Evolutionary conservation across 148 eudicot species (phyloP).

Genomic region (Chenopodium berlandieri): DNA sequence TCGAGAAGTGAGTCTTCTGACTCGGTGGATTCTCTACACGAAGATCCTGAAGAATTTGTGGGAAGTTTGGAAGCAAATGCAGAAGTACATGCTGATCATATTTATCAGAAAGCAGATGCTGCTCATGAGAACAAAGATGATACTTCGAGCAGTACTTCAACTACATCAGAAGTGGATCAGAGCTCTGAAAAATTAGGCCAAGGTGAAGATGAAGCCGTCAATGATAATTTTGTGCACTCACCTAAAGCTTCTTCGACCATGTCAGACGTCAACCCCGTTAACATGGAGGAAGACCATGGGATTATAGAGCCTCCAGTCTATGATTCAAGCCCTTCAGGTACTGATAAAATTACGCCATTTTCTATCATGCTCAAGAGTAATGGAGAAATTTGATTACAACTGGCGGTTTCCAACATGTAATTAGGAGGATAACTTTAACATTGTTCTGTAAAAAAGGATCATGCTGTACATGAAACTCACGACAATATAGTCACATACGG

Average conservation of each 20-base stretch:
- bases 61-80: not conserved
- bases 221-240: slow-evolving; percentile 33
- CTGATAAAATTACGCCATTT: slow-evolving; percentile 34
- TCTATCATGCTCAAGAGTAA: slow-evolving; percentile 22
- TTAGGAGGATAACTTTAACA: not conserved
- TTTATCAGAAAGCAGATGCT: slow-evolving; percentile 3
- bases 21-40: slow-evolving; percentile 25
- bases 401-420: not conserved
- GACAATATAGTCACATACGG: not conserved
- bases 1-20: slow-evolving; percentile 60
- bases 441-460: not conserved
- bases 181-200: slow-evolving; percentile 21
- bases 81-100: not conserved
- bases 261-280: slow-evolving; percentile 20
- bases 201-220: slow-evolving; percentile 19
- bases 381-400: slow-evolving; percentile 2
- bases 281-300: slow-evolving; percentile 28
- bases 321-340: slow-evolving; percentile 64
- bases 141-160: slow-evolving; percentile 23
- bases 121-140: slow-evolving; percentile 26
- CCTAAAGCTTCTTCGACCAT: slow-evolving; percentile 30
- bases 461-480: not conserved
- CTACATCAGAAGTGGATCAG: slow-evolving; percentile 32
- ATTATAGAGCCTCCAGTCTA: slow-evolving; percentile 65
- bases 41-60: slow-evolving; percentile 23